These are phyloP conservation scores for Botrytis hyacinthi DNA, from an alignment of 2,329 filamentous ascomycete genomes.

Conservation along the genomic window DNA sequence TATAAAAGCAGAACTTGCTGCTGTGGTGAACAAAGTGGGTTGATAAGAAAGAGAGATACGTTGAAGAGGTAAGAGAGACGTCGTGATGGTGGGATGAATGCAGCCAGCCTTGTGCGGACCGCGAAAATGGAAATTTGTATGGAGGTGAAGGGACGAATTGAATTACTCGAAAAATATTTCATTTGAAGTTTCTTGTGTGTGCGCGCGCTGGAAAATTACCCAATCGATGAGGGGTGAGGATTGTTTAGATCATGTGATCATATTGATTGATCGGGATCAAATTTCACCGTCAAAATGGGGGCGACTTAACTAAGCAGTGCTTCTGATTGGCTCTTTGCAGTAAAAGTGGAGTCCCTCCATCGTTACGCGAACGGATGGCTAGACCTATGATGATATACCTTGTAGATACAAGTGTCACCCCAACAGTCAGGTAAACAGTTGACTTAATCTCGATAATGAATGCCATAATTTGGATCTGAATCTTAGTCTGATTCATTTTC, in stretches of 20 bases:
- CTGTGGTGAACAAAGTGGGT: constrained; percentile 52
- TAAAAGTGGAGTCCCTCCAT: neutral
- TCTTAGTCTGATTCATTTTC: neutral
- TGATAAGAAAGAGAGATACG: constrained; percentile 49
- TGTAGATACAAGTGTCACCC: neutral
- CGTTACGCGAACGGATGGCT: constrained; percentile 4
- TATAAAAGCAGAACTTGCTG: constrained; percentile 49
- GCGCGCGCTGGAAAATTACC: neutral
- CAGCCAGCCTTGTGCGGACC: constrained; percentile 28
- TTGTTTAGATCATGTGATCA: neutral
- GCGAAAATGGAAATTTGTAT: neutral
- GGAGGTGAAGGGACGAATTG: neutral
- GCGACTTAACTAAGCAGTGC: no score
- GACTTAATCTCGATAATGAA: neutral
- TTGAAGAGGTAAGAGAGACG: constrained; percentile 36
- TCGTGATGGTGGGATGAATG: constrained; percentile 31
- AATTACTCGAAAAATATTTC: constrained; percentile 11
- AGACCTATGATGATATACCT: neutral
- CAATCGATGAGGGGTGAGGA: neutral
- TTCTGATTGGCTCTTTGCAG: neutral
- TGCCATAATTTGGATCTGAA: neutral
- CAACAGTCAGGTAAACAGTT: neutral
- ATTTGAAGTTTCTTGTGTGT: constrained; percentile 12
- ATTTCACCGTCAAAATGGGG: neutral
- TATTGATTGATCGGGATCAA: neutral